phyloP scores from a whole-genome alignment of 352 stramenopile species.

The Pythium folliculosum region DNA sequence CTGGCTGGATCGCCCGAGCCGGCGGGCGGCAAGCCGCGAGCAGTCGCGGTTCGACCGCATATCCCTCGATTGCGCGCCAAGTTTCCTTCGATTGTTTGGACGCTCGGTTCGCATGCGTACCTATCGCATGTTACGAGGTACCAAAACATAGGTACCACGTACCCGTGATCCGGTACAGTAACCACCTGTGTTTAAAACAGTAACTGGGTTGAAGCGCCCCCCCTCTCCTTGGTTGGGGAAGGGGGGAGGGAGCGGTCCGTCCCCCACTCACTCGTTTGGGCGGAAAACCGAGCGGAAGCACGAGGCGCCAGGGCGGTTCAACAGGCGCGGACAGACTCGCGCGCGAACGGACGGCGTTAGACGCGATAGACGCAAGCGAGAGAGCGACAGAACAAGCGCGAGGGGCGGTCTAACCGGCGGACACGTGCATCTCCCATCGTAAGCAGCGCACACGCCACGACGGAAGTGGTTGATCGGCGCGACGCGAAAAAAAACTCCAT shows the following conservation, averaged over 20 bases:
- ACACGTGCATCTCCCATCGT: too few species aligned
- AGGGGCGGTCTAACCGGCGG: background rate
- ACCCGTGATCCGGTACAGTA: conserved; percentile 7
- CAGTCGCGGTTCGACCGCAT: background rate
- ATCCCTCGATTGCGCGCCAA: background rate
- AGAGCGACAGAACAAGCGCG: background rate
- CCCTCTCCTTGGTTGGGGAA: conserved; percentile 22
- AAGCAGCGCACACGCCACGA: background rate
- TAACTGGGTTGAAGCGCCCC: conserved; percentile 23
- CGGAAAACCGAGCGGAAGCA: background rate
- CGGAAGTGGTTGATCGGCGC: background rate
- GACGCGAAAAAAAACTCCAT: background rate
- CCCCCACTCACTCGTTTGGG: conserved; percentile 1
- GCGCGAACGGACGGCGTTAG: background rate
- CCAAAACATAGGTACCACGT: background rate
- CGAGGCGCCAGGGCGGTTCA: background rate
- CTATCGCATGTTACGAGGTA: background rate
- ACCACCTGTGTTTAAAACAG: conserved; percentile 26
- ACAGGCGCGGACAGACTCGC: background rate
- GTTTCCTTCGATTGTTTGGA: conserved; percentile 8
- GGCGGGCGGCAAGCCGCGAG: background rate
- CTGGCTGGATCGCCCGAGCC: background rate
- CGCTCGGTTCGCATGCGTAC: background rate
- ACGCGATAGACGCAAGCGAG: too few species aligned
- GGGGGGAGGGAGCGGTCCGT: conserved; percentile 5